A percentile compares a stretch with the other conserved stretches of the same genome.
Evolutionary conservation across 2,329 filamentous ascomycete genomes (phyloP).

Genomic region (Exserohilum rostratum): DNA sequence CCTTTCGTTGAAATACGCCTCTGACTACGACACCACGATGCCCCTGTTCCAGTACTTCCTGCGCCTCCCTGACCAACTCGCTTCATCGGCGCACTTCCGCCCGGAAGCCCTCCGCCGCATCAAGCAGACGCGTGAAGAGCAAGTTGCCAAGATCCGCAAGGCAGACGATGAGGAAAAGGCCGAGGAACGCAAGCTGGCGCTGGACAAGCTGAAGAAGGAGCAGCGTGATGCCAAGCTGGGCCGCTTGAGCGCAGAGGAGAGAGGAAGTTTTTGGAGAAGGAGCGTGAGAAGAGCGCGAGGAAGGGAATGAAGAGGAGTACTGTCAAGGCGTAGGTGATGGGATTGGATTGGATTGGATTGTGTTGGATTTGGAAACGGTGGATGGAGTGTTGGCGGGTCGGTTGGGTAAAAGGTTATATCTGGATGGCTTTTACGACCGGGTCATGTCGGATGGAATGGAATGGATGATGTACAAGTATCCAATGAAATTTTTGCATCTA

Average conservation of each 20-base stretch:
- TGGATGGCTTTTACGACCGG: constrained; percentile 6
- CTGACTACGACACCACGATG: constrained; percentile 63
- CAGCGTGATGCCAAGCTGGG: constrained; percentile 75
- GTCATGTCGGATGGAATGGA: background rate
- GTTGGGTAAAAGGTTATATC: background rate
- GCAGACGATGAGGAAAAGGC: constrained; percentile 73
- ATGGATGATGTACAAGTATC: background rate
- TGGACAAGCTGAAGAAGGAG: constrained; percentile 75
- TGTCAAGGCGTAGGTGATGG: constrained; percentile 49
- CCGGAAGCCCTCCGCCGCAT: constrained; percentile 87
- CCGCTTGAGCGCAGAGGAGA: constrained; percentile 67
- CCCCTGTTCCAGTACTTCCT: constrained; percentile 83
- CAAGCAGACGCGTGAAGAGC: constrained; percentile 77
- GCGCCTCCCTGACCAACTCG: constrained; percentile 82
- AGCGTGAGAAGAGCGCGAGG: constrained; percentile 83
- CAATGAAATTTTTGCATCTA: background rate
- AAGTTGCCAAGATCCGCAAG: constrained; percentile 79
- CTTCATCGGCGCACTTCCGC: constrained; percentile 79
- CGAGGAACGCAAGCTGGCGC: constrained; percentile 61
- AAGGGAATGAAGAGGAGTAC: constrained; percentile 69
- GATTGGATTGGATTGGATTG: background rate
- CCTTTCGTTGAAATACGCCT: constrained; percentile 74
- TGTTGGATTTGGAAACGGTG: background rate
- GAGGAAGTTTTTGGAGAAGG: constrained; percentile 71
- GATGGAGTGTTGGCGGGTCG: background rate